Evolutionary conservation across 805 yeast species (phyloP).

Genomic region (Zygotorulaspora sp.): DNA sequence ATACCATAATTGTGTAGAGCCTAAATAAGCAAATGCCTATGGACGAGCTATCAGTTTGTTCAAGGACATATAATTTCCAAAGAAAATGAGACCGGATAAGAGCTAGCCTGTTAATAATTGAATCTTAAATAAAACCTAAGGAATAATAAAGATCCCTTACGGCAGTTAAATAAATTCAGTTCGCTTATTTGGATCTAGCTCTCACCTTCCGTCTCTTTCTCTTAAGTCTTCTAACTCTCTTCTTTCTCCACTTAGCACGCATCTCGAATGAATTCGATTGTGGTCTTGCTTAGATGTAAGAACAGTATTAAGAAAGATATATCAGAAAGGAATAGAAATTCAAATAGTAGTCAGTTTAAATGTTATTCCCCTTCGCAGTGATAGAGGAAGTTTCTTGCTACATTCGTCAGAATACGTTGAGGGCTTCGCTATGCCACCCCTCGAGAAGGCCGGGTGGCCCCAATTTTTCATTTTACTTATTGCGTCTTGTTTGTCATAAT

Average conservation of each 20-base stretch:
- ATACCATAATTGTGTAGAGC: neutral
- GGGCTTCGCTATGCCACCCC: conserved; percentile 2
- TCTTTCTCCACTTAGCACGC: conserved; percentile 99
- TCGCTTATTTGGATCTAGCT: conserved; percentile 98
- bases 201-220: conserved; percentile 99
- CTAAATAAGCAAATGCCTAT: neutral
- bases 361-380: conserved; percentile 5
- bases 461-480: too few species aligned
- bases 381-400: conserved; percentile 5
- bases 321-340: too few species aligned
- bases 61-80: neutral
- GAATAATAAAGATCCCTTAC: neutral
- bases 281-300: too few species aligned
- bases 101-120: conserved; percentile 2
- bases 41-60: neutral
- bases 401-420: conserved; percentile 3
- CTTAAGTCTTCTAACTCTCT: conserved; percentile 99
- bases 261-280: conserved; percentile 40
- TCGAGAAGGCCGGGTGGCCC: too few species aligned
- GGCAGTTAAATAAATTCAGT: conserved; percentile 10
- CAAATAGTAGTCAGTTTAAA: conserved; percentile 6
- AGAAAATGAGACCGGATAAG: conserved; percentile 1
- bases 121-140: neutral
- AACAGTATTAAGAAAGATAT: too few species aligned
- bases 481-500: too few species aligned